phyloP scores from a whole-genome alignment of 139 green algal species.

The Chlorella sp. region DNA sequence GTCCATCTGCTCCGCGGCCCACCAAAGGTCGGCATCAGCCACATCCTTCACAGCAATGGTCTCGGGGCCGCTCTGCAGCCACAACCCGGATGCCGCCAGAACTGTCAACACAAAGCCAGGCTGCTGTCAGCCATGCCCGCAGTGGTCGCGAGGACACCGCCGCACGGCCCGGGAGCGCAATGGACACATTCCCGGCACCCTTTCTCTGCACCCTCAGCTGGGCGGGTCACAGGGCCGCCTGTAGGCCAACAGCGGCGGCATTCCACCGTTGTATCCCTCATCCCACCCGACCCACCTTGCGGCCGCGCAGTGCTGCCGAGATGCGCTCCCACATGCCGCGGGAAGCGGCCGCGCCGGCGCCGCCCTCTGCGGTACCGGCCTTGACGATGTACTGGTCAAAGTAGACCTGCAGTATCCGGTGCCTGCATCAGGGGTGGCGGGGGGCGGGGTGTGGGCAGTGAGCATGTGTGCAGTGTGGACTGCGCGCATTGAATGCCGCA shows the following conservation, averaged over 20 bases:
- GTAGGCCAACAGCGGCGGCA: no score
- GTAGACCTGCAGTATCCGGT: constrained; percentile 86
- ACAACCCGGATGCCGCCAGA: no score
- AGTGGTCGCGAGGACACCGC: no score
- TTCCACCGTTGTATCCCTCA: no score
- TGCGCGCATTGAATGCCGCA: no score
- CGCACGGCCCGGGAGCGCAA: no score
- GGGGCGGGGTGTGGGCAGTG: neutral
- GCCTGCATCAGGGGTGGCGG: neutral
- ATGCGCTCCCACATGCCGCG: constrained; percentile 34
- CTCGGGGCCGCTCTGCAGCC: constrained; percentile 44
- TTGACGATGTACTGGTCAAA: constrained; percentile 88
- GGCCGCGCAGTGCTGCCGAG: constrained; percentile 50
- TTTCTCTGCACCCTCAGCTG: no score
- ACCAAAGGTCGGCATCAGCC: constrained; percentile 52
- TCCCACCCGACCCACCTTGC: constrained; percentile 48
- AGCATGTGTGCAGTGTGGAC: no score
- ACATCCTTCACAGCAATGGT: constrained; percentile 61
- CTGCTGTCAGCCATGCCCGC: no score
- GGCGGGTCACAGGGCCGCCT: no score
- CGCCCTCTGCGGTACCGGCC: constrained; percentile 65
- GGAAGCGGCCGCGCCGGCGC: constrained; percentile 47
- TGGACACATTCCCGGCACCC: no score
- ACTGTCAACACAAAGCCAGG: no score
- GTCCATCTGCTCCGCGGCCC: constrained; percentile 77